These are phyloP conservation scores for Globisporangium lucens DNA, from an alignment of 352 stramenopile genomes.

Conservation along the genomic window DNA sequence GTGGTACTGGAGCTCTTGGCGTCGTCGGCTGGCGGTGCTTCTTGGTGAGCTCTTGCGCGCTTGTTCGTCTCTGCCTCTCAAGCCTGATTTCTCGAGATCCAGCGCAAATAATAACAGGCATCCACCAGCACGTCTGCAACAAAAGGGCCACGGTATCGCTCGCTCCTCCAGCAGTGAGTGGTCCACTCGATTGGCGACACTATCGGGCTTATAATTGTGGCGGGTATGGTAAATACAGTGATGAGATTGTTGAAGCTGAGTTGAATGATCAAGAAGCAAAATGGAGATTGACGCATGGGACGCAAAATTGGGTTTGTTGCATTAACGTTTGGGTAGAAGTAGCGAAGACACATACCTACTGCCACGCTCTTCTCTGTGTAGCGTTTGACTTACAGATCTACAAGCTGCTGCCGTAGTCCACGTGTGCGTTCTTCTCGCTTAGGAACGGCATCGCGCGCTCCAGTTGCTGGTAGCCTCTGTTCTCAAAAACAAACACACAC, in stretches of 20 bases:
- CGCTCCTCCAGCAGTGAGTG: too few relatives aligned
- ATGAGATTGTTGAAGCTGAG: neutral
- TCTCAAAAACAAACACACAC: neutral
- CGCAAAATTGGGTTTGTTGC: neutral
- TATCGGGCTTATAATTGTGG: neutral
- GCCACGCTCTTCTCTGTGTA: neutral
- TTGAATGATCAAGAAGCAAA: neutral
- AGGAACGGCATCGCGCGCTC: conserved; percentile 36
- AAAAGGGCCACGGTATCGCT: neutral
- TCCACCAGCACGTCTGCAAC: neutral
- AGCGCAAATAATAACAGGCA: neutral
- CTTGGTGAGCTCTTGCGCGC: neutral
- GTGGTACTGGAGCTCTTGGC: neutral
- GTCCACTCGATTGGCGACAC: neutral
- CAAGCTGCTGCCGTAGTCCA: conserved; percentile 43
- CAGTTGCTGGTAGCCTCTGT: conserved; percentile 15
- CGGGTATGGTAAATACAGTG: neutral
- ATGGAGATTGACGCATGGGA: neutral
- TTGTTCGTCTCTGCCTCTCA: neutral
- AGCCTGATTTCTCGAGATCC: neutral
- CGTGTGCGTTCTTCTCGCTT: conserved; percentile 32
- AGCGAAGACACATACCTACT: too few relatives aligned
- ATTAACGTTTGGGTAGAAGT: neutral
- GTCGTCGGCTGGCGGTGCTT: neutral
- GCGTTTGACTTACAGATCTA: neutral